Evolutionary conservation across 805 yeast species (phyloP).

Genomic region (Lipomyces lipofer): DNA sequence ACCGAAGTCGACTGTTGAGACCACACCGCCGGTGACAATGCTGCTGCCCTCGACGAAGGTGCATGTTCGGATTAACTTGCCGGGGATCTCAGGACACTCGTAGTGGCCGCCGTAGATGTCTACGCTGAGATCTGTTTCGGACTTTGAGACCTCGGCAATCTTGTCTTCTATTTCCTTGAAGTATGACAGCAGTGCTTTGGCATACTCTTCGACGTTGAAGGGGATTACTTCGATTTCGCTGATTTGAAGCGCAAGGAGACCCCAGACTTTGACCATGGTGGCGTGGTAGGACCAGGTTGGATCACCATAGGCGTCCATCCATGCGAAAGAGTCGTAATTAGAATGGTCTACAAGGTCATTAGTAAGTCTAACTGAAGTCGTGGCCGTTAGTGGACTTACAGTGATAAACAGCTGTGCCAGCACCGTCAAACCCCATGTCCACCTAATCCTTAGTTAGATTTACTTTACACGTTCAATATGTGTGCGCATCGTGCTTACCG

Average conservation of each 20-base stretch:
- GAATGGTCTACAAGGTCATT: constrained; percentile 53
- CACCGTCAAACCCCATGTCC: constrained; percentile 56
- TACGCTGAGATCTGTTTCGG: constrained; percentile 25
- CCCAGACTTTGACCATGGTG: constrained; percentile 54
- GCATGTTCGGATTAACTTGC: constrained; percentile 6
- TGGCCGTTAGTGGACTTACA: constrained; percentile 5
- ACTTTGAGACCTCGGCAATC: constrained; percentile 40
- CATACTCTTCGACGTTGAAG: constrained; percentile 47
- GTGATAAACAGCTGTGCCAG: constrained; percentile 62
- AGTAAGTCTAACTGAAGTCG: not conserved
- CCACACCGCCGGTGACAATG: not conserved
- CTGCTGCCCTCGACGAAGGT: not conserved
- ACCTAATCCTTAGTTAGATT: too few relatives aligned
- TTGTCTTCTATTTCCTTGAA: constrained; percentile 42
- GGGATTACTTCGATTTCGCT: constrained; percentile 51
- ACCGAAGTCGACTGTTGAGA: constrained; percentile 12
- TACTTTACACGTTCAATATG: too few relatives aligned
- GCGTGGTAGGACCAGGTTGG: constrained; percentile 63
- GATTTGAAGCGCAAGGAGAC: constrained; percentile 51
- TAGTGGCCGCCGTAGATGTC: constrained; percentile 10
- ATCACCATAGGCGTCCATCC: constrained; percentile 68
- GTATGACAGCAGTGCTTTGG: constrained; percentile 43
- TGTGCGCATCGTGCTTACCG: too few relatives aligned
- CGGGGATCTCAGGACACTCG: constrained; percentile 6
- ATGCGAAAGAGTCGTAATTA: constrained; percentile 55